Percentiles rank a stretch among this genome's conserved stretches.
Conservation (phyloP, 2,329 filamentous ascomycete genomes). For the Penicillium sp. region DNA sequence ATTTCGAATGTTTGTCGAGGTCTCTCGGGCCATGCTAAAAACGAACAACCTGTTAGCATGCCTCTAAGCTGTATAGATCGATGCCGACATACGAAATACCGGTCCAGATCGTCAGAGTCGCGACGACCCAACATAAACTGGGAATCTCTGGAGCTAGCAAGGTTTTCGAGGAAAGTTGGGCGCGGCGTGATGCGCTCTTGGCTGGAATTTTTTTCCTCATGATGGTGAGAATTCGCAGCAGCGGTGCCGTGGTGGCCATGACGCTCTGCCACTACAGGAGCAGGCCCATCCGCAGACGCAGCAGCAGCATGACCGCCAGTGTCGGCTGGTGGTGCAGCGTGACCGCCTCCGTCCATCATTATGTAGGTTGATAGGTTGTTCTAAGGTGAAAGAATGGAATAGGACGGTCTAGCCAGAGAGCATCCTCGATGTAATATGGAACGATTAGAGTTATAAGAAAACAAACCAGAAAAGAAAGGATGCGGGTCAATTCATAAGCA, state of each 20-base stretch:
- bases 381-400: conserved; percentile 10
- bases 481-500: conserved; percentile 10
- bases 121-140: conserved; percentile 37
- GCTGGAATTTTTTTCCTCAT: conserved; percentile 31
- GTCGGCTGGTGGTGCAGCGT: conserved; percentile 16
- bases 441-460: background rate
- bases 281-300: conserved; percentile 22
- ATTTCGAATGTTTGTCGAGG: conserved; percentile 74
- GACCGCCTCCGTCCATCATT: conserved; percentile 13
- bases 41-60: background rate
- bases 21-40: conserved; percentile 61
- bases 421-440: background rate
- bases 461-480: conserved; percentile 1
- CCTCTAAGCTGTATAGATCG: background rate
- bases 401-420: conserved; percentile 19
- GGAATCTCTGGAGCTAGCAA: conserved; percentile 36
- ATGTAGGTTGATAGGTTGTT: background rate
- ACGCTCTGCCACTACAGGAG: conserved; percentile 27
- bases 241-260: conserved; percentile 15
- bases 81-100: conserved; percentile 60
- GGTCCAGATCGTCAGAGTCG: conserved; percentile 57
- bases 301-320: conserved; percentile 17
- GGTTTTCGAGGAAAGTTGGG: conserved; percentile 39
- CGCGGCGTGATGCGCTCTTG: conserved; percentile 34
- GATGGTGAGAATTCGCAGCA: conserved; percentile 11